Percentiles rank a stretch among this genome's conserved stretches.
phyloP scores from a whole-genome alignment of 495 filamentous ascomycete genomes.

The Xylaria longipes region DNA sequence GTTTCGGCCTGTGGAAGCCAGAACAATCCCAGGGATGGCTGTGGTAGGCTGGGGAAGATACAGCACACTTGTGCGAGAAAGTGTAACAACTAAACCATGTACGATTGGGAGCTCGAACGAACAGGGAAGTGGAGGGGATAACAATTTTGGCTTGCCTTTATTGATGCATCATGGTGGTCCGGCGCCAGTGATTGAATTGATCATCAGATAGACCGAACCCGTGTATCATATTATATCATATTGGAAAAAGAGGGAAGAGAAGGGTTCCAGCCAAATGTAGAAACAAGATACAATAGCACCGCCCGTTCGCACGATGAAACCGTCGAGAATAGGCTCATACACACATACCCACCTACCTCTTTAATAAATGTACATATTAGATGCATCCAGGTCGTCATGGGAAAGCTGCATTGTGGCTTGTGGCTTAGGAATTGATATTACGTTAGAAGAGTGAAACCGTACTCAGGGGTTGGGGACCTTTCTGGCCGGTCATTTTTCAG shows the following conservation, averaged over 20 bases:
- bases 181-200: conserved; percentile 6
- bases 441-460: neutral
- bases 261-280: conserved; percentile 21
- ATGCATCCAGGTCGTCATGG: neutral
- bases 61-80: conserved; percentile 14
- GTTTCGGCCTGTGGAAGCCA: too few species aligned
- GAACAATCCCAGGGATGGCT: too few species aligned
- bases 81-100: conserved; percentile 21
- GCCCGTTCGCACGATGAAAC: neutral
- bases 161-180: conserved; percentile 8
- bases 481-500: neutral
- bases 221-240: conserved; percentile 28
- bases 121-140: neutral
- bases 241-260: neutral
- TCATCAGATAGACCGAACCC: conserved; percentile 15
- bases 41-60: neutral
- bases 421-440: neutral
- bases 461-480: neutral
- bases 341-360: conserved; percentile 18
- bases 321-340: neutral
- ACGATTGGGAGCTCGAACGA: conserved; percentile 8
- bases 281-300: conserved; percentile 14
- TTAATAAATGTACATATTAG: conserved; percentile 28
- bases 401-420: neutral
- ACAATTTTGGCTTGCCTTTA: neutral